phyloP scores from a whole-genome alignment of 1,139 yeast genomes.

The Meyerozyma smithsonii region DNA sequence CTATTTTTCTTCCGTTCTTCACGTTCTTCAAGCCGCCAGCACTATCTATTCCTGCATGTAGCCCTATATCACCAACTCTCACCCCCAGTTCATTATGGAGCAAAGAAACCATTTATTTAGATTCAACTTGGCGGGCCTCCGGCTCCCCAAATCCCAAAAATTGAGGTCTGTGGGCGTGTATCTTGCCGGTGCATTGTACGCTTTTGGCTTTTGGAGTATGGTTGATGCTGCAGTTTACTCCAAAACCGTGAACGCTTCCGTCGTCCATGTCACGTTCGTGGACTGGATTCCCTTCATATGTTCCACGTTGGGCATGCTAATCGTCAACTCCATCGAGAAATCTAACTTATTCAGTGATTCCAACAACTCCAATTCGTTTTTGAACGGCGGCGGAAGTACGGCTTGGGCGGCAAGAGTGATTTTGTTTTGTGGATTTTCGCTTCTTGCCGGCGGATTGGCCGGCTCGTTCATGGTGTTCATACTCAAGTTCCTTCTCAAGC shows the following conservation, averaged over 20 bases:
- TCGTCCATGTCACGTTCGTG: conserved; percentile 80
- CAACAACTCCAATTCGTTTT: conserved; percentile 37
- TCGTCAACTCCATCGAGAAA: conserved; percentile 89
- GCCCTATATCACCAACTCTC: neutral
- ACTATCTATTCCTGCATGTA: neutral
- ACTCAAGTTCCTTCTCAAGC: conserved; percentile 75
- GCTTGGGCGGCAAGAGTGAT: conserved; percentile 95
- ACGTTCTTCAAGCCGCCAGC: no score
- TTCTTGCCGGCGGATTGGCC: conserved; percentile 90
- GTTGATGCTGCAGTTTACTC: conserved; percentile 86
- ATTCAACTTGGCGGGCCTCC: conserved; percentile 44
- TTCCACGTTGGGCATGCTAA: conserved; percentile 84
- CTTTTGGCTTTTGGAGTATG: conserved; percentile 86
- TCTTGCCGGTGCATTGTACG: conserved; percentile 69
- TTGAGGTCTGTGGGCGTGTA: conserved; percentile 74
- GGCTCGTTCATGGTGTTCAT: conserved; percentile 88
- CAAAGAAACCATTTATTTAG: conserved; percentile 41
- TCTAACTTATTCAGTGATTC: conserved; percentile 60
- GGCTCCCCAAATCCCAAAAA: conserved; percentile 63
- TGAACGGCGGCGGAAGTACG: conserved; percentile 40
- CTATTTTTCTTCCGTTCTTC: no score
- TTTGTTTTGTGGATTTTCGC: conserved; percentile 84
- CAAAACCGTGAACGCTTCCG: conserved; percentile 77
- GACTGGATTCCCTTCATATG: conserved; percentile 96
- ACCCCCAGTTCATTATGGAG: conserved; percentile 22